Evolutionary conservation across 164 flowering plant species (phyloP).

Genomic region (Annona squamosa): DNA sequence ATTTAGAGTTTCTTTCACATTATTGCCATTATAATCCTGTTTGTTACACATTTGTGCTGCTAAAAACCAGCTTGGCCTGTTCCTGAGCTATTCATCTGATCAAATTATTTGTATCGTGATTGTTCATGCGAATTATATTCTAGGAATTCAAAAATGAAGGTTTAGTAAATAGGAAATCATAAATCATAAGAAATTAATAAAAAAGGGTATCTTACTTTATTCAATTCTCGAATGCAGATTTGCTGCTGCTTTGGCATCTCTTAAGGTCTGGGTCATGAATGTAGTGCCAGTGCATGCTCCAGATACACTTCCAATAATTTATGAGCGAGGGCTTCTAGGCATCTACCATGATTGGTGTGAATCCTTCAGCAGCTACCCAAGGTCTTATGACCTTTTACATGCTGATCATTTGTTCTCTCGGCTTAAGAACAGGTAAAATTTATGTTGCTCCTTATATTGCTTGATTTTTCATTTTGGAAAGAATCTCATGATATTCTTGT

Average conservation of each 20-base stretch:
- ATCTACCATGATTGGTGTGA: constrained; percentile 98
- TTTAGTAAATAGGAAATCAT: not conserved
- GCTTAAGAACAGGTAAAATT: constrained; percentile 68
- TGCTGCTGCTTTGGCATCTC: constrained; percentile 72
- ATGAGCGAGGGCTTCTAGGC: constrained; percentile 84
- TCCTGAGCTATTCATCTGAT: no score
- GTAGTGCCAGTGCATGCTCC: constrained; percentile 86
- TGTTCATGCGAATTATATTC: no score
- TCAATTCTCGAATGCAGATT: constrained; percentile 41
- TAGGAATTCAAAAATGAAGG: not conserved
- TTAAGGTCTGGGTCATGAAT: constrained; percentile 92
- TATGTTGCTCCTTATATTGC: not conserved
- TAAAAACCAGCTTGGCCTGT: no score
- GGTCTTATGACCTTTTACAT: constrained; percentile 90
- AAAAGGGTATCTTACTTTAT: not conserved
- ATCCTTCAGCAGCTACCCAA: constrained; percentile 82
- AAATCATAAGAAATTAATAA: not conserved
- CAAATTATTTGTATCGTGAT: no score
- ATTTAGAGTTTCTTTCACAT: no score
- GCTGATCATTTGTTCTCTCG: constrained; percentile 92
- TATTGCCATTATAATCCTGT: no score
- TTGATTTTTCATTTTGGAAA: not conserved
- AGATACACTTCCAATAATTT: constrained; percentile 82
- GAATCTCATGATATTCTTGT: not conserved
- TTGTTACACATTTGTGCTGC: no score